Evolutionary conservation across 495 filamentous ascomycete species (phyloP), one percentile per base, ranked within the genome.

Genomic region (Lineolata rhizophorae): DNA sequence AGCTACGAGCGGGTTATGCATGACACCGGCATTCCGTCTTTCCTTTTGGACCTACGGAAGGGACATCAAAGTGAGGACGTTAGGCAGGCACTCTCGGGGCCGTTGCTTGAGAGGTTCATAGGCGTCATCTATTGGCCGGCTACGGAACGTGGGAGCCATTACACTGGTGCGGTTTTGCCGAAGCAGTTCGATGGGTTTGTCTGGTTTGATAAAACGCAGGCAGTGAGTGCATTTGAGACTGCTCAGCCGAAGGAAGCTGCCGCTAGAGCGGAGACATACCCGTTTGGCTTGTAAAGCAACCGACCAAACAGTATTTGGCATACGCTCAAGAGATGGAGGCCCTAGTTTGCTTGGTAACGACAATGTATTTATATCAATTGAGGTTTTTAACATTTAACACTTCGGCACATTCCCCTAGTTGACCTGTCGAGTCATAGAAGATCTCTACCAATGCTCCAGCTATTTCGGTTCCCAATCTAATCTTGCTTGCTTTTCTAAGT

Each of bases 71-170:
- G 34, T 4, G 51, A 55, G 29, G 42, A 57, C 31, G 46, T 69
- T 29, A 37, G 52, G 13, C 30, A 50, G 35, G 58, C 51, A 6
- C 37, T 70, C 29, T 50, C 46, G 38, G 39, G 46, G 30, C 48
- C 44, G 18, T 41, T 58, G 12, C 44, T 65, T 4, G 51, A 70
- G 48, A 42, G 66, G 4, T 69, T 67, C 32, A 70, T 71, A 20
- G 66, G 66, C 1, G 65, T 70, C 8, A 64, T 71, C n/a, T 71
- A 70, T 41, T 47, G 56, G 3, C 66, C 65, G 4, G 53, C 58
- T 10, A 65, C 64, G 0, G 66, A 71, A 43, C 46, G 52, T 6
- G 32, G 56, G 30, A 65, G 61, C 16, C 65, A 69, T 41, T 71
- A 71, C 42, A 64, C 60, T 16, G 46, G 53, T 24, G 59, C 64